These are phyloP conservation scores for Sedum album DNA, from an alignment of 164 flowering plant genomes.

Conservation along the genomic window DNA sequence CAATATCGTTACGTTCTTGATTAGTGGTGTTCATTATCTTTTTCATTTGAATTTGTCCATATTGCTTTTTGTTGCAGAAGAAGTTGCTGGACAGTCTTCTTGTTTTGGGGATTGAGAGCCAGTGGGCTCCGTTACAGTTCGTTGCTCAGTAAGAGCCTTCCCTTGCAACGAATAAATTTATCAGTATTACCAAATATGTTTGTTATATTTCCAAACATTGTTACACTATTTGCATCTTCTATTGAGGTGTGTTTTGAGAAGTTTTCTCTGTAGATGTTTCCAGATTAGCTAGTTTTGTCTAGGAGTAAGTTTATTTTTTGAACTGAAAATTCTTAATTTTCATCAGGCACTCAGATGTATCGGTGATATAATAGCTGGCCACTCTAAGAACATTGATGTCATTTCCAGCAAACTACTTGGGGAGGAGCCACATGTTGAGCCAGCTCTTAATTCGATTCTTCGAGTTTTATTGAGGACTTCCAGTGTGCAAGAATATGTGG, in stretches of 20 bases:
- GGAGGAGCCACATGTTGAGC: conserved; percentile 69
- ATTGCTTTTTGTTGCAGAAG: conserved; percentile 38
- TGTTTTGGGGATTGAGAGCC: conserved; percentile 91
- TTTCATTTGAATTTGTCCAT: not conserved
- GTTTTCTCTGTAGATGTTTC: not conserved
- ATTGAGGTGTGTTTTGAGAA: too few species aligned
- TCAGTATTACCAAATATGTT: not conserved
- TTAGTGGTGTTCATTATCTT: not conserved
- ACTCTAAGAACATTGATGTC: conserved; percentile 59
- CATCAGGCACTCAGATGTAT: conserved; percentile 73
- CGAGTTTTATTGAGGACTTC: conserved; percentile 69
- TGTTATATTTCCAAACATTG: not conserved
- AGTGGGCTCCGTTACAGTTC: conserved; percentile 89
- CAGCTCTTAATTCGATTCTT: conserved; percentile 83
- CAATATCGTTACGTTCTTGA: not conserved
- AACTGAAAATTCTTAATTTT: not conserved
- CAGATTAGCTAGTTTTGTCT: not conserved
- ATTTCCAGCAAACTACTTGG: conserved; percentile 79
- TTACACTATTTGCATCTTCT: not conserved
- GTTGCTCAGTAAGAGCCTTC: conserved; percentile 57
- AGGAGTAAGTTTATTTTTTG: not conserved
- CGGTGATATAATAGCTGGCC: conserved; percentile 66
- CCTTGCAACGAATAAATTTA: not conserved
- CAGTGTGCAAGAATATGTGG: conserved; percentile 64
- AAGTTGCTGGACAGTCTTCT: conserved; percentile 72